These are phyloP conservation scores for Xylaria digitata DNA, from an alignment of 2,329 filamentous ascomycete genomes.

Conservation along the genomic window DNA sequence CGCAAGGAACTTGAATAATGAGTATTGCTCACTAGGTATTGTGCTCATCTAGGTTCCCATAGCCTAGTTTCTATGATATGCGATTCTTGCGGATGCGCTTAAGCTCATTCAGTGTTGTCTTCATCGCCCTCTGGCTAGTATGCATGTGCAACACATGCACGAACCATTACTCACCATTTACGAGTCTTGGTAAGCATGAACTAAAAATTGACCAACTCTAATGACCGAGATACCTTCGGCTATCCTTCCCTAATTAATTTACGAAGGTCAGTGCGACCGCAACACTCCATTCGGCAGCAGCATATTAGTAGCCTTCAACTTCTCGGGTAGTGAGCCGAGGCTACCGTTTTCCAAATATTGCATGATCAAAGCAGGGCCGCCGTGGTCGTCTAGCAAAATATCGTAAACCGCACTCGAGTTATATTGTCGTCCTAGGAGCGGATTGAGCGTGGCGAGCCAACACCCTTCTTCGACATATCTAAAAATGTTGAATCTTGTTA, in stretches of 20 bases:
- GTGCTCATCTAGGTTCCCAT: too few relatives aligned
- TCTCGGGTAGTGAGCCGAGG: neutral
- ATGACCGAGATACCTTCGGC: neutral
- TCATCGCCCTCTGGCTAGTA: neutral
- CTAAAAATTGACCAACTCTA: neutral
- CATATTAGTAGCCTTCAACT: neutral
- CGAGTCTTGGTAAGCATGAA: neutral
- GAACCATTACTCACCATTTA: neutral
- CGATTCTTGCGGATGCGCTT: neutral
- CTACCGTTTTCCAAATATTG: constrained; percentile 4
- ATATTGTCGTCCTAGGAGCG: too few relatives aligned
- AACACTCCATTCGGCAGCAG: constrained; percentile 7
- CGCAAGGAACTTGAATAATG: too few relatives aligned
- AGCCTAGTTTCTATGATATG: neutral
- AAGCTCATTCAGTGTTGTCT: neutral
- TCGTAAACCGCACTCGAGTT: neutral
- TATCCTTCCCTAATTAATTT: neutral
- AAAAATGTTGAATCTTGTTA: too few relatives aligned
- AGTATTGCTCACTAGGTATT: too few relatives aligned
- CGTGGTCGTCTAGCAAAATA: neutral
- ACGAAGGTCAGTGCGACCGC: neutral
- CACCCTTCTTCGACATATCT: neutral
- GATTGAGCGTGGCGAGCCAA: neutral
- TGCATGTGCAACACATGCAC: constrained; percentile 5
- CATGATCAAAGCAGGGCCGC: neutral